phyloP scores from a whole-genome alignment of 2,329 filamentous ascomycete species.

The Fusarium bactridioides region DNA sequence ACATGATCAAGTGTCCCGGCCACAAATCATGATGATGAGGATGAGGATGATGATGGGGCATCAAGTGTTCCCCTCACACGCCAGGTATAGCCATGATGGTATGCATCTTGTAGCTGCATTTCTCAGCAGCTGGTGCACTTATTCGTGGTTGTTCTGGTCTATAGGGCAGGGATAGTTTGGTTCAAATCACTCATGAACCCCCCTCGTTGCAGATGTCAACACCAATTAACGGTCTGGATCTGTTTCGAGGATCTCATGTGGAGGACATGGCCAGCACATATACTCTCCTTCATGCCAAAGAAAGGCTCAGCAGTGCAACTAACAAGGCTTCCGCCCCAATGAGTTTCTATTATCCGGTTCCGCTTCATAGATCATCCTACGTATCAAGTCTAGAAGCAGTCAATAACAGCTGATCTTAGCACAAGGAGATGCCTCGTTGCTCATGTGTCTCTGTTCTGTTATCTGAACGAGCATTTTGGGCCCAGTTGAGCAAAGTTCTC shows the following conservation, averaged over 20 bases:
- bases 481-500: not conserved
- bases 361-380: conserved; percentile 13
- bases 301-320: conserved; percentile 19
- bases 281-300: not conserved
- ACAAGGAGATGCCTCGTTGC: conserved; percentile 4
- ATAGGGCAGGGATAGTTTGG: conserved; percentile 13
- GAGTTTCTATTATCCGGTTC: conserved; percentile 8
- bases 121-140: conserved; percentile 5
- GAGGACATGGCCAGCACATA: conserved; percentile 18
- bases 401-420: conserved; percentile 33
- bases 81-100: conserved; percentile 28
- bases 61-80: conserved; percentile 1
- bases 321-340: not conserved
- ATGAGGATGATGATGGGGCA: conserved; percentile 7
- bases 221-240: conserved; percentile 1
- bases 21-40: conserved; percentile 17
- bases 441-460: not conserved
- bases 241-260: conserved; percentile 2
- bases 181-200: conserved; percentile 1
- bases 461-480: not conserved
- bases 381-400: conserved; percentile 18
- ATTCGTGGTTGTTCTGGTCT: not conserved
- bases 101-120: conserved; percentile 37
- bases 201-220: not conserved
- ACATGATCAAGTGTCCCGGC: conserved; percentile 1